Evolutionary conservation across 2,329 filamentous ascomycete genomes (phyloP), one percentile per base, ranked within the genome.

Genomic region (Mariannaea elegans): DNA sequence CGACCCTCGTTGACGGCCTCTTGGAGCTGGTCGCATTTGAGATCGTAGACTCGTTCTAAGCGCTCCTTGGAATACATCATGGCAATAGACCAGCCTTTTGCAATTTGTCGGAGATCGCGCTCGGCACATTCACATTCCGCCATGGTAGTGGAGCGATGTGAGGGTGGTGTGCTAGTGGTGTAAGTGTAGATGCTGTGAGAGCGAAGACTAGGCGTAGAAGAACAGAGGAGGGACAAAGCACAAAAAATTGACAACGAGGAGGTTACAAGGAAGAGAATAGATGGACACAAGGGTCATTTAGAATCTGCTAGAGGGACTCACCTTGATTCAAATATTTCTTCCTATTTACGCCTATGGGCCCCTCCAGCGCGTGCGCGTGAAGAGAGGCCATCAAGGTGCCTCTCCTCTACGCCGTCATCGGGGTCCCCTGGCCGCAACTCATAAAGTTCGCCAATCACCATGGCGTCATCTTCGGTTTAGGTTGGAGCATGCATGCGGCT

Each of bases 51-150:
- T n/a, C 70, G 66, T 42, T 71, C 65, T 9, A 78, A 54, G 10
- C 76, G 68, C 42, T 76, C 69, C 27, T 73, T 72, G 16, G 77
- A 78, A 49, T 71, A 77, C 3, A 54, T 39, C 75, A 74, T 76
- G 32, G 76, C 77, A n/a, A 74, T 71, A 1, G 71, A 66, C 77
- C 77, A 78, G 23, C 73, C 75, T 56, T 76, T 77, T 53, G 71
- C 65, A 16, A 77, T 76, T 41, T 74, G 72, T 2, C 73, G 69
- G 12, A 78, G 53, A 18, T 77, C 73, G 46, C 64, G 59, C 29
- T 77, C 71, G 14, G 68, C 63, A 19, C 59, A 61, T 21, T 66
- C 65, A 24, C 61, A 62, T 23, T 67, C 69, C 14, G 56, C 55
- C 67, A 73, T 73, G 29, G 46, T 52, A 23, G 56, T 50, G 21